Percentiles rank a stretch among this genome's conserved stretches.
phyloP scores from a whole-genome alignment of 352 stramenopile genomes.

The Pythium rhizo-oryzae region DNA sequence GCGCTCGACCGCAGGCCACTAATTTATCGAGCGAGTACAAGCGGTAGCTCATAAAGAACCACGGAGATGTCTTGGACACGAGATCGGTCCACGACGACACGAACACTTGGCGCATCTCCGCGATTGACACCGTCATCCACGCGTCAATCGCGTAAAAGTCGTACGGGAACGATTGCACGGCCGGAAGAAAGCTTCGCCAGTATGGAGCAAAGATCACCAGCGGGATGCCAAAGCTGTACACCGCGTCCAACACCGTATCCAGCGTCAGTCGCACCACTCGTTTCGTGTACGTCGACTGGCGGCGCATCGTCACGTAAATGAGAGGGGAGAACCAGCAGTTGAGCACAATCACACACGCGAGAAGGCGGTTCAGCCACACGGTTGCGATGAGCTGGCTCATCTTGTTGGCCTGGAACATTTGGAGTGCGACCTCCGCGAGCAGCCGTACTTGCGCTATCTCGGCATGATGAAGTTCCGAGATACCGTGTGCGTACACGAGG shows the following conservation, averaged over 20 bases:
- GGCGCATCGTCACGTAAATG: neutral
- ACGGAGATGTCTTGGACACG: conserved; percentile 16
- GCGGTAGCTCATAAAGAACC: conserved; percentile 15
- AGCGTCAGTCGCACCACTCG: neutral
- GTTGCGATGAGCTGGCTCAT: conserved; percentile 15
- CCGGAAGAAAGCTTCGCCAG: neutral
- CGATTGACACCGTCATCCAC: neutral
- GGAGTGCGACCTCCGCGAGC: conserved; percentile 13
- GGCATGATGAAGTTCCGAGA: too few species aligned
- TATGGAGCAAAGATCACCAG: conserved; percentile 22
- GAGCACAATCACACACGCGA: conserved; percentile 11
- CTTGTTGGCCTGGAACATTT: conserved; percentile 19
- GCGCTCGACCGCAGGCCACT: too few species aligned
- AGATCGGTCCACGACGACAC: conserved; percentile 22
- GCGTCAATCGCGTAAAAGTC: conserved; percentile 4
- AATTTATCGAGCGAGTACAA: neutral
- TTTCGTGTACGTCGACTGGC: neutral
- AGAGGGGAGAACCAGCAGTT: conserved; percentile 23
- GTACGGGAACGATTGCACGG: neutral
- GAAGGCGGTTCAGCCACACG: conserved; percentile 21
- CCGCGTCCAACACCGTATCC: conserved; percentile 2
- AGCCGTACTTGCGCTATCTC: neutral
- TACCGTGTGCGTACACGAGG: neutral
- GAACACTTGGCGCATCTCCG: conserved; percentile 22
- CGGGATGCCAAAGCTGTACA: conserved; percentile 11